Conservation (phyloP, 208 protist species). For the Acanthamoeba lenticulata region DNA sequence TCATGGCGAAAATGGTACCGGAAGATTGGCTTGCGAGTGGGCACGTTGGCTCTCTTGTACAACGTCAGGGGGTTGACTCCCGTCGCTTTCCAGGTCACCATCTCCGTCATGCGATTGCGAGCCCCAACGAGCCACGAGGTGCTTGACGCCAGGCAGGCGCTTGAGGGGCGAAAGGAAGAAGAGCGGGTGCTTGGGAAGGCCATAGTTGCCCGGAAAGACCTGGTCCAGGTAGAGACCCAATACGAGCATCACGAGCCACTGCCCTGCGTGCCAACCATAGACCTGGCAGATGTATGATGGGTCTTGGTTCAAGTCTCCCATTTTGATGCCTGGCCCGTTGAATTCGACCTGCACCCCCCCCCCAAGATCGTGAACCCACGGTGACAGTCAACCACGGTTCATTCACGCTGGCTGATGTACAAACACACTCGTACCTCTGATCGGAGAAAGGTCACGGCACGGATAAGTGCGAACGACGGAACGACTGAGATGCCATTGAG, state of each 20-base stretch:
- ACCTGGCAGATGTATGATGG: not conserved
- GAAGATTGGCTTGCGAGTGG: not conserved
- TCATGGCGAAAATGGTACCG: not conserved
- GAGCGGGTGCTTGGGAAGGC: conserved; percentile 29
- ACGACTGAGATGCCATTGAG: not conserved
- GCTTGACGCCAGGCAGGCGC: not conserved
- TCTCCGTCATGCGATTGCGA: not conserved
- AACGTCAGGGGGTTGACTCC: not conserved
- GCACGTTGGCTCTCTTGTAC: not conserved
- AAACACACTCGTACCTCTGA: too few relatives aligned
- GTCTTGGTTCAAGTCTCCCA: not conserved
- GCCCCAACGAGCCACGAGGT: not conserved
- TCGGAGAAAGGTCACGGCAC: not conserved
- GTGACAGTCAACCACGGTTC: too few relatives aligned
- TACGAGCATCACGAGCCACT: conserved; percentile 38
- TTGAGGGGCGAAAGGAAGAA: conserved; percentile 33
- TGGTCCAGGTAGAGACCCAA: conserved; percentile 33
- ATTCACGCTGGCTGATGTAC: too few relatives aligned
- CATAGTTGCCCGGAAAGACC: conserved; percentile 29
- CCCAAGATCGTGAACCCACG: too few relatives aligned
- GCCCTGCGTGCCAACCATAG: not conserved
- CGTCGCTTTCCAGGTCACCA: not conserved
- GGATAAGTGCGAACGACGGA: not conserved
- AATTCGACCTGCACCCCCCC: too few relatives aligned
- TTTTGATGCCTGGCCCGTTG: not conserved